Conservation (phyloP, 257 asterid species). For the Fraxinus anomala region DNA sequence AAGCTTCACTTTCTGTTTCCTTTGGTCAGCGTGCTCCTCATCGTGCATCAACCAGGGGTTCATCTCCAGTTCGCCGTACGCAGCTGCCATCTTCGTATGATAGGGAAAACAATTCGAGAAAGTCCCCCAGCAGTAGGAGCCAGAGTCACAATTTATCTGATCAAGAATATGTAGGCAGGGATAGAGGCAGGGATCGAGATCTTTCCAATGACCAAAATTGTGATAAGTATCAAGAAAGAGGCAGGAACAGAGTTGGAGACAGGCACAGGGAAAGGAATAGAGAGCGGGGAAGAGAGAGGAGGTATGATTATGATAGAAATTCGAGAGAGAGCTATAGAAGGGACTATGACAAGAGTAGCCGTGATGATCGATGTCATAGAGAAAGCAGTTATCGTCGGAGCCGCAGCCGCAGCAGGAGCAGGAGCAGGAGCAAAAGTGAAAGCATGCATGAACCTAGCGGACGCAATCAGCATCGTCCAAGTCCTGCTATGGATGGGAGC, state of each 20-base stretch:
- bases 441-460: conserved; percentile 47
- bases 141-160: conserved; percentile 74
- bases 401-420: conserved; percentile 60
- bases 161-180: conserved; percentile 53
- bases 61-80: conserved; percentile 90
- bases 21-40: conserved; percentile 99
- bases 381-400: conserved; percentile 59
- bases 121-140: conserved; percentile 67
- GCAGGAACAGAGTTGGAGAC: conserved; percentile 29
- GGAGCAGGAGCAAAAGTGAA: conserved; percentile 55
- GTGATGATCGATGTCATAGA: conserved; percentile 38
- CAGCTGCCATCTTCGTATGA: conserved; percentile 50
- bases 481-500: conserved; percentile 49
- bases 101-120: conserved; percentile 53
- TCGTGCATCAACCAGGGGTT: conserved; percentile 95
- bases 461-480: conserved; percentile 40
- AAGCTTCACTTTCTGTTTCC: conserved; percentile 97
- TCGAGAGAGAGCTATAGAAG: conserved; percentile 62
- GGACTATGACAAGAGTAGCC: conserved; percentile 57
- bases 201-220: conserved; percentile 26
- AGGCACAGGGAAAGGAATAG: conserved; percentile 39
- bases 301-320: conserved; percentile 59
- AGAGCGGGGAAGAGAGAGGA: conserved; percentile 43
- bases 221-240: conserved; percentile 31
- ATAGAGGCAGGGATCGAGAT: conserved; percentile 36